Percentiles rank a stretch among this genome's conserved stretches.
Conservation (phyloP, 164 flowering plant genomes). For the Hamamelis virginiana region DNA sequence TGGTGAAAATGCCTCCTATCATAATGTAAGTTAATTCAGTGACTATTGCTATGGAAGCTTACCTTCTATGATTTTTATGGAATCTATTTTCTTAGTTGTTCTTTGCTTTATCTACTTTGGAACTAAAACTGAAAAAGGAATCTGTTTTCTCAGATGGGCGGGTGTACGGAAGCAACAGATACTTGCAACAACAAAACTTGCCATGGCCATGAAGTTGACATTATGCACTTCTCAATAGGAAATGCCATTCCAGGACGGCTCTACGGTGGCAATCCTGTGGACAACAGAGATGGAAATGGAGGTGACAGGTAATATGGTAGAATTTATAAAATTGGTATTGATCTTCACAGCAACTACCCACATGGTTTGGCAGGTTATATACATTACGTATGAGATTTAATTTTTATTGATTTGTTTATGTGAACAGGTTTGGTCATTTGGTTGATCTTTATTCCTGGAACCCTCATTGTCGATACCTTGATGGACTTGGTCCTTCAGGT, state of each 20-base stretch:
- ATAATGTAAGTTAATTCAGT: slow-evolving; percentile 51
- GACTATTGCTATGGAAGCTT: neutral
- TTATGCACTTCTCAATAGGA: slow-evolving; percentile 70
- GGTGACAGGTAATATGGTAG: slow-evolving; percentile 63
- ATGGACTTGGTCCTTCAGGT: slow-evolving; percentile 92
- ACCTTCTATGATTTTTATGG: neutral
- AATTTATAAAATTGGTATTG: neutral
- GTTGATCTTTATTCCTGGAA: slow-evolving; percentile 91
- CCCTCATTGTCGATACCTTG: slow-evolving; percentile 88
- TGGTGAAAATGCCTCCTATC: slow-evolving; percentile 84
- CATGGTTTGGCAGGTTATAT: neutral
- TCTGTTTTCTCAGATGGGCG: slow-evolving; percentile 51
- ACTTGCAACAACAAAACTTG: slow-evolving; percentile 56
- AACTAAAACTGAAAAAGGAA: neutral
- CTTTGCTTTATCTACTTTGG: neutral
- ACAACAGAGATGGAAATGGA: slow-evolving; percentile 52
- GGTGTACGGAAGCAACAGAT: slow-evolving; percentile 43
- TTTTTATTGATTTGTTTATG: neutral
- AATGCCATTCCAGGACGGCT: slow-evolving; percentile 67
- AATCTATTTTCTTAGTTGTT: too few species aligned
- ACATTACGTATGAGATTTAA: neutral
- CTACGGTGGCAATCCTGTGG: slow-evolving; percentile 58
- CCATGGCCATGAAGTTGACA: slow-evolving; percentile 66
- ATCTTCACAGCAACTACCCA: neutral
- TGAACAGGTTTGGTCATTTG: slow-evolving; percentile 80